These are phyloP conservation scores for Pleurotus djamor DNA, from an alignment of 768 basidiomycete species.

Conservation along the genomic window DNA sequence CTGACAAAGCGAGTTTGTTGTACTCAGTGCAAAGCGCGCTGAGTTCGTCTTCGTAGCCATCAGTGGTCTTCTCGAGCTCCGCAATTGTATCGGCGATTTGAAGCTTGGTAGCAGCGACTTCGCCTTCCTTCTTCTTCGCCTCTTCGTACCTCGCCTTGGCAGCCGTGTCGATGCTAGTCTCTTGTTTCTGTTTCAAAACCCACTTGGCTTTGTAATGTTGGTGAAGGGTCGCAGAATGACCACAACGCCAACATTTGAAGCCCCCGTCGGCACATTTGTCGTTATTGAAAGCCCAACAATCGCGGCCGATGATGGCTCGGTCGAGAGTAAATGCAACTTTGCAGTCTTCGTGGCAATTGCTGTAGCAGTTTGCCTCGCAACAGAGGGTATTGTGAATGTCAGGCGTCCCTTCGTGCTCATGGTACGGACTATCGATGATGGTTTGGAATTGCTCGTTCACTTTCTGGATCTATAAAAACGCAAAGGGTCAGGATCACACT, in stretches of 20 bases:
- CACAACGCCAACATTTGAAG: slow-evolving; percentile 6
- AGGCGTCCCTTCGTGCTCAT: neutral
- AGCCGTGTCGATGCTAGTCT: slow-evolving; percentile 10
- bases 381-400: slow-evolving; percentile 9
- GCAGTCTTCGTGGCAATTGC: slow-evolving; percentile 9
- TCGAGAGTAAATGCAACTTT: slow-evolving; percentile 7
- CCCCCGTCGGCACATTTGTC: neutral
- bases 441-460: neutral
- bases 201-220: slow-evolving; percentile 13
- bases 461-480: neutral
- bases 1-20: slow-evolving; percentile 10
- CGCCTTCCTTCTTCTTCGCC: slow-evolving; percentile 10
- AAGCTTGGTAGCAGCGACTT: slow-evolving; percentile 2
- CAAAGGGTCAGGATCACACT: neutral
- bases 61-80: slow-evolving; percentile 2
- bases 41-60: slow-evolving; percentile 3
- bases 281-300: slow-evolving; percentile 6
- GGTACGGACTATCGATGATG: neutral
- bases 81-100: neutral
- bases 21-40: slow-evolving; percentile 6
- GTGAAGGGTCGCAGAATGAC: slow-evolving; percentile 10
- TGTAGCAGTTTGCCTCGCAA: slow-evolving; percentile 2
- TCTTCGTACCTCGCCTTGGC: slow-evolving; percentile 12
- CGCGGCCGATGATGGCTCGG: neutral
- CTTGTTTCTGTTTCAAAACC: slow-evolving; percentile 8